Evolutionary conservation across 2,329 filamentous ascomycete species (phyloP), one percentile per base, ranked within the genome.

Genomic region (Aureobasidium mangrovei): DNA sequence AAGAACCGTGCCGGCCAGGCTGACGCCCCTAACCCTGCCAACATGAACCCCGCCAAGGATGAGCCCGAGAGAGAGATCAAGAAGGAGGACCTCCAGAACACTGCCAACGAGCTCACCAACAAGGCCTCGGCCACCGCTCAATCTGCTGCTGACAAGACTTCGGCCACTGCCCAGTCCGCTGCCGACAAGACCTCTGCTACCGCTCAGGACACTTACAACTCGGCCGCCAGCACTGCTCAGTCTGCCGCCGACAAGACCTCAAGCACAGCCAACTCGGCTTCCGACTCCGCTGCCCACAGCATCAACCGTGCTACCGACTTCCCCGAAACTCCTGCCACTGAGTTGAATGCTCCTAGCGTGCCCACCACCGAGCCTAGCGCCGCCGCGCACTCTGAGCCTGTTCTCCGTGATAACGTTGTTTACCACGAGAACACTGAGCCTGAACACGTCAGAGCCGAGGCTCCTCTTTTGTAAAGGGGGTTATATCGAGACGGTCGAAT

Each of bases 1-100:
- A 69, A 69, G 64, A 59, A 53, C 27, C 47, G 60, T 39, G 54
- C 47, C 29, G 31, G 46, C 29, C 33, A 66, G 64, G 36, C 62
- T 63, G 56, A 61, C 36, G 49, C 49, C 53, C 29, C 58, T 55
- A 45, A 55, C 57, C 51, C 61, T 45, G 54, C 49, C 59, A 42
- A 56, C 57, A 26, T 59, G 54, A 59, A 56, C 56, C 32, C 40
- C 40, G 31, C 39, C 60, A 46, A 57, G 44, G 32, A 44, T 51
- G 55, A 55, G 36, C 58, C 53, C 28, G 40, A 57, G 46, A 41
- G 57, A 31, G 45, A 49, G 8, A 43, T 60, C 49, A 46, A 51
- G 38, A 56, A 57, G 33, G 53, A 59, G 42, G 58, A 59, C 41
- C 58, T 63, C 46, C 61, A 62, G 26, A 36, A 58, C 27, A 58